phyloP scores from a whole-genome alignment of 208 protist genomes.

The Acanthamoeba royreba region DNA sequence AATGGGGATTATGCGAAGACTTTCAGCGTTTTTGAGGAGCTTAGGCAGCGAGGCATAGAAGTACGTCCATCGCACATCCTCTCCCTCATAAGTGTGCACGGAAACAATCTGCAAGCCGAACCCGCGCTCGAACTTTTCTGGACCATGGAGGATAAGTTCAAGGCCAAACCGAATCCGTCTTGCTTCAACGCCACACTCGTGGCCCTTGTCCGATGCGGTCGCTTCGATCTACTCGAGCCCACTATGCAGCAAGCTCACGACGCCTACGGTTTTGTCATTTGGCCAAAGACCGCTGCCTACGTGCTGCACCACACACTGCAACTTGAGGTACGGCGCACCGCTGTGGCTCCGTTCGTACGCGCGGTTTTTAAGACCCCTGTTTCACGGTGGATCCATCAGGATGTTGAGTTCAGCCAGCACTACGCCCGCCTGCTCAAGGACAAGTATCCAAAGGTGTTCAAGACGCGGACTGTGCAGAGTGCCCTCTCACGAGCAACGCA shows the following conservation, averaged over 20 bases:
- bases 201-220: neutral
- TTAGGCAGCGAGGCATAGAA: neutral
- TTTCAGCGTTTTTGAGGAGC: neutral
- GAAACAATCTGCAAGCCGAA: neutral
- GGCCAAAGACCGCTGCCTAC: neutral
- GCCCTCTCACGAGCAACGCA: too few relatives aligned
- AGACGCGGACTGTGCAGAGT: neutral
- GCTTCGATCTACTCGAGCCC: neutral
- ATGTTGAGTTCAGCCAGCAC: neutral
- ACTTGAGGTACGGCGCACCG: neutral
- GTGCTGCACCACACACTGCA: neutral
- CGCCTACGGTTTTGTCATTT: neutral
- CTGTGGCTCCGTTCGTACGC: neutral
- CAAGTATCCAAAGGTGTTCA: neutral
- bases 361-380: neutral
- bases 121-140: neutral
- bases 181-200: neutral
- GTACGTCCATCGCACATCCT: neutral
- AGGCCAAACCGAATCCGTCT: neutral
- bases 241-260: neutral
- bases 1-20: neutral
- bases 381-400: neutral
- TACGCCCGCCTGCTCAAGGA: neutral
- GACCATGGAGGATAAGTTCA: neutral
- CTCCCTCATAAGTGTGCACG: neutral